These are phyloP conservation scores for Suhomyces prunicola DNA, from an alignment of 805 yeast species.

Conservation along the genomic window DNA sequence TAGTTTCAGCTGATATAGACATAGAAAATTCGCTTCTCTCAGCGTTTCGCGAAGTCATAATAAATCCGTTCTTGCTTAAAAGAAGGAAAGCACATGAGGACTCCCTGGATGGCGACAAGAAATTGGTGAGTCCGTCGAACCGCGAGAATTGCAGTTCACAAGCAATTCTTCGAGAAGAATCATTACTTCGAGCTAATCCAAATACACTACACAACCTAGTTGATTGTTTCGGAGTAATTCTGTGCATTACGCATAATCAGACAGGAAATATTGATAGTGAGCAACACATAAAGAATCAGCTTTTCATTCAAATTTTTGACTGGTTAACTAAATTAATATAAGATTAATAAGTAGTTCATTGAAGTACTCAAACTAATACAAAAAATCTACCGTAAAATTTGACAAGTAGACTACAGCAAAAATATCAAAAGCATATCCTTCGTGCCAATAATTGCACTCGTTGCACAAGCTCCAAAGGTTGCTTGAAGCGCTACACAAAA, in stretches of 20 bases:
- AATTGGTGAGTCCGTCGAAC: background rate
- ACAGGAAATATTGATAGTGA: constrained; percentile 20
- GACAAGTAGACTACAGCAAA: background rate
- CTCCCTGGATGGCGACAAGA: background rate
- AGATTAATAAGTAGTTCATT: background rate
- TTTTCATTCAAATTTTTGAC: constrained; percentile 16
- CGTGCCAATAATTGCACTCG: too few species aligned
- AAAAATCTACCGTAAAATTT: background rate
- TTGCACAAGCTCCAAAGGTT: too few species aligned
- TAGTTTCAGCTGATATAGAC: constrained; percentile 14
- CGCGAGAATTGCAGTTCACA: background rate
- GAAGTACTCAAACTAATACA: background rate
- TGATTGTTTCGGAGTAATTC: constrained; percentile 20
- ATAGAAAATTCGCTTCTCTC: constrained; percentile 25
- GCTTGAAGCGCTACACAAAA: too few species aligned
- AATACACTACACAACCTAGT: constrained; percentile 11
- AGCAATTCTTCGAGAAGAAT: constrained; percentile 8
- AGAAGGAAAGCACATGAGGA: constrained; percentile 7
- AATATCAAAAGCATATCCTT: too few species aligned
- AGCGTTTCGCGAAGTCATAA: constrained; percentile 27
- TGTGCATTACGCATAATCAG: constrained; percentile 13
- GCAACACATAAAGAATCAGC: constrained; percentile 13
- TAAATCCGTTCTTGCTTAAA: constrained; percentile 22
- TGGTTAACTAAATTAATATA: constrained; percentile 13
- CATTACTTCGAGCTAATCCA: constrained; percentile 3